Percentiles rank a stretch among this genome's conserved stretches.
phyloP scores from a whole-genome alignment of 768 basidiomycete species.

The Suillus tomentosus region DNA sequence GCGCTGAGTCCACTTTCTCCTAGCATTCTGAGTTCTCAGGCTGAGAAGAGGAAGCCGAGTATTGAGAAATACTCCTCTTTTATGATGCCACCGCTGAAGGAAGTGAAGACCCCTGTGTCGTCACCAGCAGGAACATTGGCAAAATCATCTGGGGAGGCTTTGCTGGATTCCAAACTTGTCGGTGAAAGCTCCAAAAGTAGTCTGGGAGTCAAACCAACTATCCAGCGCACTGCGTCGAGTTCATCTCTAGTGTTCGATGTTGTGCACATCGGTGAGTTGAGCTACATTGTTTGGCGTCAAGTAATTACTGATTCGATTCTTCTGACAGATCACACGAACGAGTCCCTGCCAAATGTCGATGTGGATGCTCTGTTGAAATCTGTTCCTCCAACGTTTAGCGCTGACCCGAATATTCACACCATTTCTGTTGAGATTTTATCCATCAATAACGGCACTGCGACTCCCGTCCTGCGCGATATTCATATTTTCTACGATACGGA shows the following conservation, averaged over 20 bases:
- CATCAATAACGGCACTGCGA: conserved; percentile 53
- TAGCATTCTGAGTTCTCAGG: conserved; percentile 26
- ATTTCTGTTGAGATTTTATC: conserved; percentile 77
- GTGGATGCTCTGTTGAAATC: conserved; percentile 47
- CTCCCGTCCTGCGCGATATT: conserved; percentile 44
- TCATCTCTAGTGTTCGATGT: conserved; percentile 16
- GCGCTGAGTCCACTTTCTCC: conserved; percentile 18
- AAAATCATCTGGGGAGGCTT: conserved; percentile 24
- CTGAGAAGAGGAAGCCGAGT: conserved; percentile 65
- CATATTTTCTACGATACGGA: conserved; percentile 77
- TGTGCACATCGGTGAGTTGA: conserved; percentile 37
- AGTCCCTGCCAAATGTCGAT: conserved; percentile 50
- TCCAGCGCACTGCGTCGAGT: neutral
- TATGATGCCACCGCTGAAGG: conserved; percentile 63
- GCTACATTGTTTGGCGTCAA: neutral
- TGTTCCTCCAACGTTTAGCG: conserved; percentile 23
- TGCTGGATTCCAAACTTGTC: conserved; percentile 13
- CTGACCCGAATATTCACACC: conserved; percentile 44
- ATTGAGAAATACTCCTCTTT: conserved; percentile 68
- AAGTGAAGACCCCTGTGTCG: conserved; percentile 61
- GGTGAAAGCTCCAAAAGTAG: conserved; percentile 17
- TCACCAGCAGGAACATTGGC: conserved; percentile 59
- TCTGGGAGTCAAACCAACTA: conserved; percentile 11
- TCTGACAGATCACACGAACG: conserved; percentile 41
- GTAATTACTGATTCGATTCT: conserved; percentile 6